phyloP scores from a whole-genome alignment of 495 filamentous ascomycete species.

The Hypoxylon perforatum region DNA sequence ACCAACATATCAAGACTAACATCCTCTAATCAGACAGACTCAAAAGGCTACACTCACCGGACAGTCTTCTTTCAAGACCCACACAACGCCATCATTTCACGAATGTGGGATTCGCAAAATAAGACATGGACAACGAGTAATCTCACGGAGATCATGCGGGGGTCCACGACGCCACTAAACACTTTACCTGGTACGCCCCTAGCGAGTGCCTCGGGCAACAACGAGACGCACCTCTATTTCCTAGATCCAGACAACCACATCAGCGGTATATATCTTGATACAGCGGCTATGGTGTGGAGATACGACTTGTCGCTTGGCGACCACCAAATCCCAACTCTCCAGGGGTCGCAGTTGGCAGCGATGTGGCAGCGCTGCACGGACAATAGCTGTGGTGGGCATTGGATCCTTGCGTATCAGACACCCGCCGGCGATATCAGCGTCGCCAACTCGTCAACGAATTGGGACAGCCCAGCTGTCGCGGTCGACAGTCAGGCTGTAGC shows the following conservation, averaged over 20 bases:
- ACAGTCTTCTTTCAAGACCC: slow-evolving; percentile 35
- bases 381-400: neutral
- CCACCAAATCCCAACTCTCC: too few species aligned
- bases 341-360: slow-evolving; percentile 20
- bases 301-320: too few species aligned
- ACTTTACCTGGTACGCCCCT: slow-evolving; percentile 10
- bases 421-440: slow-evolving; percentile 13
- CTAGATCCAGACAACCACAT: slow-evolving; percentile 10
- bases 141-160: slow-evolving; percentile 14
- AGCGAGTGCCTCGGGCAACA: neutral
- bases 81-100: slow-evolving; percentile 9
- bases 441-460: slow-evolving; percentile 12
- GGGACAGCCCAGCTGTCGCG: neutral
- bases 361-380: slow-evolving; percentile 27
- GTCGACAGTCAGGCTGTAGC: slow-evolving; percentile 12
- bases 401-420: slow-evolving; percentile 23
- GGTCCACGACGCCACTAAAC: slow-evolving; percentile 1
- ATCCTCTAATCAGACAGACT: slow-evolving; percentile 25
- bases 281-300: too few species aligned
- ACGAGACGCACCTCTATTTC: slow-evolving; percentile 22
- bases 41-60: slow-evolving; percentile 12
- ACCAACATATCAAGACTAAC: slow-evolving; percentile 25
- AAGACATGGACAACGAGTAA: slow-evolving; percentile 25
- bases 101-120: slow-evolving; percentile 31
- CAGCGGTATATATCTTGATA: neutral